Base-by-base conservation (phyloP, 1,284 basidiomycete species). In the Inonotus obliquus region DNA sequence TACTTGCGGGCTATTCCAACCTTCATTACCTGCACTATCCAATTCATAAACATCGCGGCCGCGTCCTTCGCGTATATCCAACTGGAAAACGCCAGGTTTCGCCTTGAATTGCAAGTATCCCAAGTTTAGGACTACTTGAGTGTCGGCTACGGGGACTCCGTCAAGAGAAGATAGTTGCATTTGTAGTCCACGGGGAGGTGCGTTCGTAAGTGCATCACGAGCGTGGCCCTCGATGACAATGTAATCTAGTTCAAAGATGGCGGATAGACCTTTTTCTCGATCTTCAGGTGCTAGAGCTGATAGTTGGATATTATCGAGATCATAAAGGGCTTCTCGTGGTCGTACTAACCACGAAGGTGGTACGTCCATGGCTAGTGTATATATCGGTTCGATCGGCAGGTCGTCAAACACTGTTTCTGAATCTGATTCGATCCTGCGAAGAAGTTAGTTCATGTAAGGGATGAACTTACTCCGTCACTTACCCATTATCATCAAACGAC, bases 41-140 rank as follows among this genome's bases (percentile, higher is more conserved):
- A 98, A 80, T 64, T 80, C 77, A 73, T 87, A 98, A 21, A 98
- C 84, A 37, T 95, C 87, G 45, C 81, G 78, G 3, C 94, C 94
- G 4, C 88, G 79, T 0, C 95, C 95, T 11, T 85, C 81, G 2
- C 96, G 83, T 60, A 98, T 94, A 59, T 87, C 84, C 1, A 98
- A 79, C 54, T 81, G 77, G 78, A 92, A 97, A 0, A 92, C 85
- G 1, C 96, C 96, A 0, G 96, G 96, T 54, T 83, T 88, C 1
- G 92, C 91, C 70, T 94, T 94, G 79, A 99, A 95, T 73, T 99
- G 97, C 65, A 98, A 80, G 74, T 99, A 99, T 2, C 96, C 97
- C 9, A 98, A 77, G 71, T 98, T 99, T 4, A 92, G 94, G 68
- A 98, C 94, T 51, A 98, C 89, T 65, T 86, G 87, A 0, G 92